These are phyloP conservation scores for Pseudozyma thailandica DNA, from an alignment of 1,284 basidiomycete genomes.

Conservation along the genomic window DNA sequence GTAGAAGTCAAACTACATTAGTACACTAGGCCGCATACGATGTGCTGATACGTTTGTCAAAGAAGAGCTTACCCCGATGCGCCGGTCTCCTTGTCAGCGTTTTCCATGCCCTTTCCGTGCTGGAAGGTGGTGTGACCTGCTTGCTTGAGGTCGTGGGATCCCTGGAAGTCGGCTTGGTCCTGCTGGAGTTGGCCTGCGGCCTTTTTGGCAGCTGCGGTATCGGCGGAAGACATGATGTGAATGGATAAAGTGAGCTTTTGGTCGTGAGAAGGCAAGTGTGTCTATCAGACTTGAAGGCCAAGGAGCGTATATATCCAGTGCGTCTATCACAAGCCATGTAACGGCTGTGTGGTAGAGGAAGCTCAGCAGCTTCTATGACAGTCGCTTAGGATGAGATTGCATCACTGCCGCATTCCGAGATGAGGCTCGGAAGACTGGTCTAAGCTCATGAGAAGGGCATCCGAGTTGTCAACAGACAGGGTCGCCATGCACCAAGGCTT, in stretches of 20 bases:
- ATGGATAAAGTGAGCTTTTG: background rate
- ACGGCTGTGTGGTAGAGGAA: background rate
- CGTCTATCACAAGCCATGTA: background rate
- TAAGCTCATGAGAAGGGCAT: background rate
- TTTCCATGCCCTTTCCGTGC: constrained; percentile 29
- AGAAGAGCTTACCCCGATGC: constrained; percentile 19
- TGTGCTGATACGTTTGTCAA: background rate
- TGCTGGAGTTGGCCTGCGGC: constrained; percentile 42
- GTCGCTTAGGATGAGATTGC: constrained; percentile 2
- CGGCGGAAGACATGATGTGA: constrained; percentile 32
- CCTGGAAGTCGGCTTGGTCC: constrained; percentile 20
- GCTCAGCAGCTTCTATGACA: background rate
- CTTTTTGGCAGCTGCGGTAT: constrained; percentile 39
- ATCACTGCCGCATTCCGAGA: background rate
- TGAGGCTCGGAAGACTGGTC: background rate
- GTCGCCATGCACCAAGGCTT: background rate
- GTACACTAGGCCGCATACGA: background rate
- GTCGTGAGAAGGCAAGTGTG: too few relatives aligned
- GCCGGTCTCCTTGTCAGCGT: constrained; percentile 30
- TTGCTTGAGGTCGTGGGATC: constrained; percentile 17
- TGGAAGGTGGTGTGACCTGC: constrained; percentile 27
- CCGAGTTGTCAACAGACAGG: background rate
- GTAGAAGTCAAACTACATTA: background rate
- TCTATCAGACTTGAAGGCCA: too few relatives aligned
- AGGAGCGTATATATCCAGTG: too few relatives aligned